Percentiles rank a stretch among this genome's conserved stretches.
phyloP scores from a whole-genome alignment of 2,329 filamentous ascomycete genomes.

The Hawksworthiomyces lignivorus region DNA sequence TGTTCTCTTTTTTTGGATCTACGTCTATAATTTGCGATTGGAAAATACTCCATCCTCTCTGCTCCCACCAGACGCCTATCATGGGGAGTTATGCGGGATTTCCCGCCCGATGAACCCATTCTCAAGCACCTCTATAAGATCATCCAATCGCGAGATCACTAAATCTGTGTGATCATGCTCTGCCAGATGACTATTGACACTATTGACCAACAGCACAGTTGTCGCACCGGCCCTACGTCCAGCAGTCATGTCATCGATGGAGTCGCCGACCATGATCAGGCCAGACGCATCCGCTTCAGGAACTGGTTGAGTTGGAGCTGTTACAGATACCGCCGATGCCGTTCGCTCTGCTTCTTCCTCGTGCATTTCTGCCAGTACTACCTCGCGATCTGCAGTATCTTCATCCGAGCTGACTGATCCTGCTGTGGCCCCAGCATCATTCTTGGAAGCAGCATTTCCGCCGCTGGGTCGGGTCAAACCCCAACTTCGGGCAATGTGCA shows the following conservation, averaged over 20 bases:
- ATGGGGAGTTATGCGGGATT: background rate
- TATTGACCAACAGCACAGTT: constrained; percentile 79
- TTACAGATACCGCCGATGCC: background rate
- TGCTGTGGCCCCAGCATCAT: constrained; percentile 15
- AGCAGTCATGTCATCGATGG: constrained; percentile 87
- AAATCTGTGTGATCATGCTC: constrained; percentile 71
- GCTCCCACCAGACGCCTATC: too few species aligned
- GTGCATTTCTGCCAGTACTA: constrained; percentile 11
- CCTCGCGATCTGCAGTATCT: constrained; percentile 12
- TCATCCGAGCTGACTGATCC: constrained; percentile 4
- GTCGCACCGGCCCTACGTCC: constrained; percentile 76
- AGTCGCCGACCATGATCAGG: constrained; percentile 66
- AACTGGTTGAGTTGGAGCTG: constrained; percentile 5
- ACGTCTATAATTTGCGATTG: too few species aligned
- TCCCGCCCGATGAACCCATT: constrained; percentile 49
- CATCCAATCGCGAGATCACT: constrained; percentile 63
- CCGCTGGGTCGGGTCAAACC: constrained; percentile 41
- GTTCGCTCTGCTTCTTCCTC: constrained; percentile 17
- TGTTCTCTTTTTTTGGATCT: background rate
- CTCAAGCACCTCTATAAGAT: constrained; percentile 68
- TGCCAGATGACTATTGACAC: constrained; percentile 65
- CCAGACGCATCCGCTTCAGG: constrained; percentile 34
- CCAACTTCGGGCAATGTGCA: constrained; percentile 78
- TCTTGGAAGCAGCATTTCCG: too few species aligned
- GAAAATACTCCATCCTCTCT: too few species aligned